Evolutionary conservation across 306 rosid species (phyloP), one percentile per base, ranked within the genome.

Genomic region (Sechiopsis laciniata): DNA sequence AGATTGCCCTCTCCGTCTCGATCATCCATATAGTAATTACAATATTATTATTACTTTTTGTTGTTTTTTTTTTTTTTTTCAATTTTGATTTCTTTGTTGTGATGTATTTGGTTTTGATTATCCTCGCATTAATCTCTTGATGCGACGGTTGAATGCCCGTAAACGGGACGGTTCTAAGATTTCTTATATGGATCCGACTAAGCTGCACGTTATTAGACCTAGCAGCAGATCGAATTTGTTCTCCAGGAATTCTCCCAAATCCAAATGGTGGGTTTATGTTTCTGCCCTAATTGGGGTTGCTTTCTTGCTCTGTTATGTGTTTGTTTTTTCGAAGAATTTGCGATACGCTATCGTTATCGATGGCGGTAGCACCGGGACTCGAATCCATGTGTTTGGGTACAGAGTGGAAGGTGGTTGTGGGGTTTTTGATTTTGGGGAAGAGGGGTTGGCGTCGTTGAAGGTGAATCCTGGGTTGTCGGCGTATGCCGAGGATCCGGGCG

Each of bases 281-380:
- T 37, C 83, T 12, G 13, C 85, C 56, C 12, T 83, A 13, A 3
- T 88, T 65, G 75, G 85, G 4, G 48, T 82, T 22, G 77, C 81
- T 17, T 11, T 87, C 17, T 19, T 85, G 10, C 20, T 87, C 20
- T 87, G 78, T 48, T 86, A 70, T 45, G 55, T 77, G 0, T 74
- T 85, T 22, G 48, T 82, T 53, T 66, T 68, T 12, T 45, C 69
- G 14, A 32, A 12, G 50, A 40, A 13, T 16, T 76, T 74, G 26
- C 74, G 69, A 59, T 90, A 85, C 72, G 85, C 87, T 59, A 89
- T 91, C 21, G 80, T 91, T 35, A 71, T 94, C 46, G 99, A 94
- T 65, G 97, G 98, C 0, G 98, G 98, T 24, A 94, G 98, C 66
- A 94, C 97, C 0, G 98, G 98, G 7, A 79, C 88, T 20, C 83